Evolutionary conservation across 768 basidiomycete genomes (phyloP).

Genomic region (Auricularia cornea): DNA sequence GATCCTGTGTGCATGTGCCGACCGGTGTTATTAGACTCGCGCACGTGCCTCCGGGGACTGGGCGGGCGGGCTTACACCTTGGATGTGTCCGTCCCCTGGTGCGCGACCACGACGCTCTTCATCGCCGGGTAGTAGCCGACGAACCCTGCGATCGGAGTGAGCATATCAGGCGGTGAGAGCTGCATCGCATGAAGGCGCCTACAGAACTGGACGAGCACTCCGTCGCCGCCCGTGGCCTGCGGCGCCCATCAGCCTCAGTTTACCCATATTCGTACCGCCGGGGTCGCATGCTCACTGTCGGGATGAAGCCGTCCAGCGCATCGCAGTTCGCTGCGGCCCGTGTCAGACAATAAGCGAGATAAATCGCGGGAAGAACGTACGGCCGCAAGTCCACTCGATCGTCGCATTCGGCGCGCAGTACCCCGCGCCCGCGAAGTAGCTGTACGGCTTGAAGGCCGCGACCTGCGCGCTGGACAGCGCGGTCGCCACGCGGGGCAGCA

Average conservation of each 20-base stretch:
- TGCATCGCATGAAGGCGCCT: too few relatives aligned
- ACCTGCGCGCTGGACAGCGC: conserved; percentile 25
- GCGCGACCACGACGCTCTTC: conserved; percentile 15
- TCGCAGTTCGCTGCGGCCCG: conserved; percentile 33
- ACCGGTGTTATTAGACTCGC: neutral
- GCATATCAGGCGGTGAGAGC: neutral
- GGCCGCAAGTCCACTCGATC: conserved; percentile 46
- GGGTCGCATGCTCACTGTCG: neutral
- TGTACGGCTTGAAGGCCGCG: conserved; percentile 37
- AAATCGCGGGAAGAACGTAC: conserved; percentile 18
- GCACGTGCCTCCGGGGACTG: neutral
- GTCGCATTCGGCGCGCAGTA: conserved; percentile 39
- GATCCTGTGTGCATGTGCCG: neutral
- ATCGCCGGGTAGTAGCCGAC: conserved; percentile 42
- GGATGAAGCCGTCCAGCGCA: conserved; percentile 36
- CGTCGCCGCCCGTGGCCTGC: conserved; percentile 41
- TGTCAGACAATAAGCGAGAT: neutral
- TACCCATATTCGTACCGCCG: neutral
- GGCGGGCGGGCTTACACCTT: conserved; percentile 18
- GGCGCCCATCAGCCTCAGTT: conserved; percentile 21
- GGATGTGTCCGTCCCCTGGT: conserved; percentile 27
- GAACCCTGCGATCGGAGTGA: conserved; percentile 30
- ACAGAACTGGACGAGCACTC: conserved; percentile 36
- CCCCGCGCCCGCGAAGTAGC: conserved; percentile 41
- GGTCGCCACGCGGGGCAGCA: neutral